Evolutionary conservation across 306 rosid genomes (phyloP).

Genomic region (Malus sylvestris): DNA sequence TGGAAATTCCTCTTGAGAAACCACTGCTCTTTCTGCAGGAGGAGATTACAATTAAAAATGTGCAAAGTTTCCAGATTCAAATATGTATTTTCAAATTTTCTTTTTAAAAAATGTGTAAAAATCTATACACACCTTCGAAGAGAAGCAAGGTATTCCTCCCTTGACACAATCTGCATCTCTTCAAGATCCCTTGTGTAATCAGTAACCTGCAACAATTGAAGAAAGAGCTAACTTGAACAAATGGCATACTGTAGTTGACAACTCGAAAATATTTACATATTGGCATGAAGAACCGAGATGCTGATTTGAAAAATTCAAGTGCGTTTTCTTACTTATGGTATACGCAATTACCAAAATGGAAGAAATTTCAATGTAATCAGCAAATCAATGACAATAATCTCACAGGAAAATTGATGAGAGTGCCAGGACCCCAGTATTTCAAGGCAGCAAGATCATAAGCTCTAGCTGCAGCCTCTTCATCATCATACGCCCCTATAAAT

Average conservation of each 20-base stretch:
- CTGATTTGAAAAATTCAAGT: background rate
- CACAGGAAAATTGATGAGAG: conserved; percentile 94
- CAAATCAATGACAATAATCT: conserved; percentile 23
- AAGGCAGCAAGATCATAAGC: conserved; percentile 99
- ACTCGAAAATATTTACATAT: no score
- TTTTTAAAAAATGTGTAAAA: background rate
- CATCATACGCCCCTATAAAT: conserved; percentile 85
- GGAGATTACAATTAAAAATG: conserved; percentile 27
- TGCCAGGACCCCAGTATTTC: conserved; percentile 99
- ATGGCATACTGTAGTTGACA: background rate
- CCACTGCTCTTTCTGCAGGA: conserved; percentile 97
- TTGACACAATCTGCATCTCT: conserved; percentile 88
- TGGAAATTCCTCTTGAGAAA: conserved; percentile 90
- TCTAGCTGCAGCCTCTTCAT: conserved; percentile 99
- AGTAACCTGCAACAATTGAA: conserved; percentile 60
- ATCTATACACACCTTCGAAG: conserved; percentile 55
- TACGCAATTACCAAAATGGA: background rate
- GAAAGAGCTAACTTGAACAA: background rate
- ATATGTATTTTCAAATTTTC: conserved; percentile 3
- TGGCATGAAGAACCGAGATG: conserved; percentile 6
- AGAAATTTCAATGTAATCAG: background rate
- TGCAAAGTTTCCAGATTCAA: conserved; percentile 1
- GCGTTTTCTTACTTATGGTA: background rate
- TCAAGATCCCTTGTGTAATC: conserved; percentile 97
- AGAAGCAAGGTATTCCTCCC: conserved; percentile 98